phyloP scores from a whole-genome alignment of 1,139 yeast species.

The Scheffersomyces quercinus region DNA sequence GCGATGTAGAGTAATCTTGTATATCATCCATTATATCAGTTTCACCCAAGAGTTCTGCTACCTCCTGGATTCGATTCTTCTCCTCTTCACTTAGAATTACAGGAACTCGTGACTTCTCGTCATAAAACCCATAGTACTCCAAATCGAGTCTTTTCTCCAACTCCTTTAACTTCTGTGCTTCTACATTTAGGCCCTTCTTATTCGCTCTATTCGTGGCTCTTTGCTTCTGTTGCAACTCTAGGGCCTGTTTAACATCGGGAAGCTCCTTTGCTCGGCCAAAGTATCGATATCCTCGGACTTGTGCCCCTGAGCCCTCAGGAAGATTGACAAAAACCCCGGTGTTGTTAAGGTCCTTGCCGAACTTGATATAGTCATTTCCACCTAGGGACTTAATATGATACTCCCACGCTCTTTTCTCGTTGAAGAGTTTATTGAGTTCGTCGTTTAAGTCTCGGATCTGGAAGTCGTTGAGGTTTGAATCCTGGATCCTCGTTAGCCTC shows the following conservation, averaged over 20 bases:
- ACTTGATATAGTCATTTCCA: constrained; percentile 15
- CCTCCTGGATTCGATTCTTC: constrained; percentile 6
- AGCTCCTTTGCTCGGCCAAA: constrained; percentile 84
- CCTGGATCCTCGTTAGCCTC: constrained; percentile 65
- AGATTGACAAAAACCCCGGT: constrained; percentile 21
- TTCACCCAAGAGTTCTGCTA: constrained; percentile 5
- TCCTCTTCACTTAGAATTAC: constrained; percentile 5
- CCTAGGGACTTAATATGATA: constrained; percentile 50
- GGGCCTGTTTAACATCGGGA: constrained; percentile 66
- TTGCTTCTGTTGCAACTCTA: constrained; percentile 36
- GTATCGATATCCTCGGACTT: constrained; percentile 56
- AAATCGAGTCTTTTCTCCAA: constrained; percentile 18
- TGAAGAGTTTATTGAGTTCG: constrained; percentile 17
- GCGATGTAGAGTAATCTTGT: neutral
- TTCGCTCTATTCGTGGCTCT: constrained; percentile 14
- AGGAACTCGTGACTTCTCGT: constrained; percentile 17
- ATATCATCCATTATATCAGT: neutral
- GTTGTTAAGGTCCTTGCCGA: constrained; percentile 16
- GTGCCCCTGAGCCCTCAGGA: no score
- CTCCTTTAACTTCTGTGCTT: constrained; percentile 17
- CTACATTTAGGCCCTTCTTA: constrained; percentile 9
- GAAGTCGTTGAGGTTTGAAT: constrained; percentile 54
- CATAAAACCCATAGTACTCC: constrained; percentile 49
- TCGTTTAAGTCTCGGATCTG: constrained; percentile 70
- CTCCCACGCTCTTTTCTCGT: constrained; percentile 67